These are phyloP conservation scores for Cryptococcus hybrid DNA, from an alignment of 1,284 basidiomycete species.

Conservation along the genomic window DNA sequence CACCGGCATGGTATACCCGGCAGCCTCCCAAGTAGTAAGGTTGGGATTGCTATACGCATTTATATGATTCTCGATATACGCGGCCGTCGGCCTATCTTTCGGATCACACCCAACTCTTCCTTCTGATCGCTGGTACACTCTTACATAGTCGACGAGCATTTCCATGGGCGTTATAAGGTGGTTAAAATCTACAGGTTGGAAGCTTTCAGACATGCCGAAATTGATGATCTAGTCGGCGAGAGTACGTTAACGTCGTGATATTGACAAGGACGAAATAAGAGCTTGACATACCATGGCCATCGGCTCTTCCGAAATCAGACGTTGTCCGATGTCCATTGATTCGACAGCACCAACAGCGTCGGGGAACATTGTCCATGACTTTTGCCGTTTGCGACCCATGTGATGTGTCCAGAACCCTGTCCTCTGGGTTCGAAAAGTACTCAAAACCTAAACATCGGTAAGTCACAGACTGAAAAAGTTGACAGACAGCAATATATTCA, in stretches of 20 bases:
- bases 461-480: background rate
- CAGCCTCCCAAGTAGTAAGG: conserved; percentile 34
- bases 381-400: conserved; percentile 62
- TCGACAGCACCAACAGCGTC: conserved; percentile 63
- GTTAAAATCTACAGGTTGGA: conserved; percentile 59
- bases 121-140: conserved; percentile 68
- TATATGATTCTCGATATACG: conserved; percentile 39
- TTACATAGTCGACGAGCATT: conserved; percentile 78
- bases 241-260: background rate
- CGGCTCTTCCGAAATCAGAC: conserved; percentile 79
- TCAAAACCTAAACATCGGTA: conserved; percentile 58
- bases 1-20: conserved; percentile 38
- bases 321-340: conserved; percentile 63
- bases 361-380: conserved; percentile 57
- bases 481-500: conserved; percentile 18
- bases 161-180: conserved; percentile 66
- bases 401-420: conserved; percentile 60
- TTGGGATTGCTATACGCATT: conserved; percentile 43
- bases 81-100: conserved; percentile 67
- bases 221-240: conserved; percentile 67
- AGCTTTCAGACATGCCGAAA: conserved; percentile 56
- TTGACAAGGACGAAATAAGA: background rate
- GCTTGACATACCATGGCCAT: conserved; percentile 54
- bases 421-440: conserved; percentile 62
- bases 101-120: conserved; percentile 84